phyloP scores from a whole-genome alignment of 1,139 yeast genomes.

The Hyphopichia burtonii region DNA sequence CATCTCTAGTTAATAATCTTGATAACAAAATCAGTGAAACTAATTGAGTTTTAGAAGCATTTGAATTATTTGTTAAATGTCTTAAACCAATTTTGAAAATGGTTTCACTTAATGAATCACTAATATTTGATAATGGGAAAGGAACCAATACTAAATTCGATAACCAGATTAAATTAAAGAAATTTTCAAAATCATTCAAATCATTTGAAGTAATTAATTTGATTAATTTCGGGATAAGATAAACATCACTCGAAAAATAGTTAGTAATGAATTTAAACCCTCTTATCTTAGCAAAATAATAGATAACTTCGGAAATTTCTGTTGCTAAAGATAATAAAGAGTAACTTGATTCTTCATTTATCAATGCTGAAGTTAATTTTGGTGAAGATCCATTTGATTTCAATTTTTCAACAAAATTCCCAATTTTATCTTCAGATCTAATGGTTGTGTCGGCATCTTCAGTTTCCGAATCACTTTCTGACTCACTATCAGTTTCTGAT shows the following conservation, averaged over 20 bases:
- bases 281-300: conserved; percentile 62
- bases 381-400: neutral
- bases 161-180: conserved; percentile 70
- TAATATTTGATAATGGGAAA: conserved; percentile 52
- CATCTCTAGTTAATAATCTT: conserved; percentile 35
- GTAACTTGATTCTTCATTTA: neutral
- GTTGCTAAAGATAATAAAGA: neutral
- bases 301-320: conserved; percentile 38
- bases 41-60: conserved; percentile 31
- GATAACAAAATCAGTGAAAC: conserved; percentile 37
- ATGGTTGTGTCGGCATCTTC: neutral
- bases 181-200: conserved; percentile 54
- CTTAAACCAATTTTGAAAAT: conserved; percentile 33
- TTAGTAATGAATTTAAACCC: conserved; percentile 60
- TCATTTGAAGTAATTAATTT: conserved; percentile 11
- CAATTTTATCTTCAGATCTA: neutral
- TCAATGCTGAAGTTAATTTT: neutral
- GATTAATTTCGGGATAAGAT: conserved; percentile 41
- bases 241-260: conserved; percentile 61
- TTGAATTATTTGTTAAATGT: conserved; percentile 22
- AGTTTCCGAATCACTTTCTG: neutral
- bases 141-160: conserved; percentile 70
- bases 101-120: conserved; percentile 26
- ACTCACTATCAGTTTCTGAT: neutral
- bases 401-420: neutral